A percentile compares a stretch with the other conserved stretches of the same genome.
phyloP scores from a whole-genome alignment of 1,284 basidiomycete genomes.

The Megacollybia platyphylla region DNA sequence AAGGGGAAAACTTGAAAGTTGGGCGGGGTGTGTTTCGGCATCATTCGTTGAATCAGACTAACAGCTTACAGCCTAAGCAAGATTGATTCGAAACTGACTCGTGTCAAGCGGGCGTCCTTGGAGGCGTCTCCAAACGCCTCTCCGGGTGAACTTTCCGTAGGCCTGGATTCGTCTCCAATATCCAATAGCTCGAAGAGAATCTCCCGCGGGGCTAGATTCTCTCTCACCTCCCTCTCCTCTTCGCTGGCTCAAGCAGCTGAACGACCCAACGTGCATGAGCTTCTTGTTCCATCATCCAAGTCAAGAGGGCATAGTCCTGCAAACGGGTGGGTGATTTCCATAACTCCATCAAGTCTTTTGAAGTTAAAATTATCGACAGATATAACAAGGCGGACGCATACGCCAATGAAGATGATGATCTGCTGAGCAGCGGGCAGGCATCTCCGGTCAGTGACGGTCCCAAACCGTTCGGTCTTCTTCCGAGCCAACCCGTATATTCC shows the following conservation, averaged over 20 bases:
- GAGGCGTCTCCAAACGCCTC: background rate
- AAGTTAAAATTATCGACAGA: background rate
- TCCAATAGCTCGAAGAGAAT: background rate
- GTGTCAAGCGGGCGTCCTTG: background rate
- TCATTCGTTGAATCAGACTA: background rate
- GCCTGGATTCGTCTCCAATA: background rate
- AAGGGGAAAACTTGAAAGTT: constrained; percentile 57
- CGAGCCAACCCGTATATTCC: constrained; percentile 3
- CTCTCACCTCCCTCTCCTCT: constrained; percentile 11
- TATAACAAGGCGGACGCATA: background rate
- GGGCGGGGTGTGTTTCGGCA: constrained; percentile 42
- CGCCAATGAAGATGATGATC: constrained; percentile 31
- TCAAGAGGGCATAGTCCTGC: background rate
- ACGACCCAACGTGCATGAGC: background rate
- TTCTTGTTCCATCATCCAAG: background rate
- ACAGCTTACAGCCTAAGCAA: background rate
- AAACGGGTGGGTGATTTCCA: background rate
- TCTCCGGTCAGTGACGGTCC: constrained; percentile 36
- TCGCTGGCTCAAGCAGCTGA: constrained; percentile 12
- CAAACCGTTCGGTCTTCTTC: constrained; percentile 27
- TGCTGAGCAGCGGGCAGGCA: constrained; percentile 59
- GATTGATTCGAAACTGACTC: background rate
- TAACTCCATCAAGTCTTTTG: background rate
- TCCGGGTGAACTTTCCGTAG: background rate
- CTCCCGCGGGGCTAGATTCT: background rate